Evolutionary conservation across 2,329 filamentous ascomycete species (phyloP).

Genomic region (Albophoma yamanashiensis): DNA sequence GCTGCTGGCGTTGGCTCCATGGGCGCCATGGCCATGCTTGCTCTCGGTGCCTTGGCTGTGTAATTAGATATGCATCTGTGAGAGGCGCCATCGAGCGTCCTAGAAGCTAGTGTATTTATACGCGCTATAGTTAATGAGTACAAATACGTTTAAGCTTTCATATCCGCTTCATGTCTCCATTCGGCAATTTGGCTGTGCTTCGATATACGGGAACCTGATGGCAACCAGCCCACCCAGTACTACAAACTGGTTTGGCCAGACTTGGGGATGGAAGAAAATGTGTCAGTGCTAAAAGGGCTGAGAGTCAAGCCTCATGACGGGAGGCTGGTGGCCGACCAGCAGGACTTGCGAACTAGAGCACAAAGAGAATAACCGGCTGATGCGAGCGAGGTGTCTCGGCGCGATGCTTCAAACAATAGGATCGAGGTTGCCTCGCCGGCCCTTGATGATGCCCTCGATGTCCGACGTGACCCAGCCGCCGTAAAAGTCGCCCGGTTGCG

Average conservation of each 20-base stretch:
- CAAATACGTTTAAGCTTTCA: background rate
- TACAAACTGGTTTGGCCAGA: too few species aligned
- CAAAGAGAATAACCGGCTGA: background rate
- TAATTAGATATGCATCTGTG: background rate
- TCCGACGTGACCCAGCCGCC: conserved; percentile 54
- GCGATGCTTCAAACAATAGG: conserved; percentile 16
- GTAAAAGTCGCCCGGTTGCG: conserved; percentile 53
- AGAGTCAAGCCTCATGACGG: too few species aligned
- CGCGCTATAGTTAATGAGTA: background rate
- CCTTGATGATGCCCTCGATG: conserved; percentile 40
- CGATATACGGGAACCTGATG: too few species aligned
- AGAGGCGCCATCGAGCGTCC: background rate
- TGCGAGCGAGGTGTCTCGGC: background rate
- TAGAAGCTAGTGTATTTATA: background rate
- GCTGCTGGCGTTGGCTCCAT: background rate
- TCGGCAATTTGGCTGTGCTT: too few species aligned
- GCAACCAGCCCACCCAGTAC: too few species aligned
- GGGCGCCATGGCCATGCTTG: background rate
- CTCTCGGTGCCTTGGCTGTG: background rate
- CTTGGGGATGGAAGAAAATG: too few species aligned
- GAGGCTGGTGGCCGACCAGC: too few species aligned
- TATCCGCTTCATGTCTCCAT: too few species aligned
- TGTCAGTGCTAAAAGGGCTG: too few species aligned
- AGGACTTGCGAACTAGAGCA: background rate
- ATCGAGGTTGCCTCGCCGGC: conserved; percentile 26